Evolutionary conservation across 331 rosid species (phyloP).

Genomic region (Quercus lobata): DNA sequence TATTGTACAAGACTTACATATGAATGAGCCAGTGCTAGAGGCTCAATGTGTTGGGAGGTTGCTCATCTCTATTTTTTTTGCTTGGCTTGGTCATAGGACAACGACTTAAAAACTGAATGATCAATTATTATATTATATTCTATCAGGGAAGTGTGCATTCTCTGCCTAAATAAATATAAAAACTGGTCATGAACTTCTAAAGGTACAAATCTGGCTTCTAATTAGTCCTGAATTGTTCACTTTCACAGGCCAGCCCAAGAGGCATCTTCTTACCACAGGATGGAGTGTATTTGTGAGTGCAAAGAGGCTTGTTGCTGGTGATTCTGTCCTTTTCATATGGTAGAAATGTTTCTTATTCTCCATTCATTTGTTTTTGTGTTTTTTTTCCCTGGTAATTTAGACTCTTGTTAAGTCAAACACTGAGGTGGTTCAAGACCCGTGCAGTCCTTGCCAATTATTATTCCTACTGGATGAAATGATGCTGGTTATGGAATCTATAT

Average conservation of each 20-base stretch:
- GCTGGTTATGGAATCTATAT: not conserved
- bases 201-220: not conserved
- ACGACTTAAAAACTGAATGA: not conserved
- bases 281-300: constrained; percentile 81
- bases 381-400: too few species aligned
- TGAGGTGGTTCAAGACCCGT: not conserved
- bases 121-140: not conserved
- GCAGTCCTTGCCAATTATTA: not conserved
- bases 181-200: not conserved
- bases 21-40: not conserved
- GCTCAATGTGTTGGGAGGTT: not conserved
- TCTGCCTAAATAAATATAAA: not conserved
- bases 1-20: not conserved
- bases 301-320: constrained; percentile 78
- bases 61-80: not conserved
- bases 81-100: not conserved
- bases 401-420: not conserved
- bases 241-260: constrained; percentile 55
- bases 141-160: not conserved
- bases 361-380: not conserved
- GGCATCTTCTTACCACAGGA: constrained; percentile 70
- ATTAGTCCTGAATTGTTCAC: not conserved
- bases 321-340: constrained; percentile 68
- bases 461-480: not conserved
- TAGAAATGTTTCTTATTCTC: constrained; percentile 11